Evolutionary conservation across 2,329 filamentous ascomycete species (phyloP), one percentile per base, ranked within the genome.

Genomic region (Gremmenia infestans): DNA sequence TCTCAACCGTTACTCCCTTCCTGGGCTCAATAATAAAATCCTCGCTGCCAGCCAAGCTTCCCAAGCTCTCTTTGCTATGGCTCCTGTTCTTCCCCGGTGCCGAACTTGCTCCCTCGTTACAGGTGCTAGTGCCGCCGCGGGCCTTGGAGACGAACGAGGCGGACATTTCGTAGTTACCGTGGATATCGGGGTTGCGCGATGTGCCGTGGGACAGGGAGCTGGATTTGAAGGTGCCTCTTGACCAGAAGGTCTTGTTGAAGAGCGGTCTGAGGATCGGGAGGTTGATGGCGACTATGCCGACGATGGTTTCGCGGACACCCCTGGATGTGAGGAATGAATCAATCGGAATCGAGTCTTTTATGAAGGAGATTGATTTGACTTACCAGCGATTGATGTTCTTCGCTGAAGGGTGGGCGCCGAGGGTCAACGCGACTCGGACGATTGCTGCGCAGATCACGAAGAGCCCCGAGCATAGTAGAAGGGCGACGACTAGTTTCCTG

Each of bases 381-480:
- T 19, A 19, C 19, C 19, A 65, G 2, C 62, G 59, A 53, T 65
- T 65, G 52, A 65, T 65, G 37, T 60, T 65, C 4, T 59, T 46
- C 8, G 57, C 57, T 8, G 55, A 60, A 15, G 61, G 62, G 74
- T 83, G 43, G 57, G 56, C 14, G 62, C 65, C 23, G 59, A 67
- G 23, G 39, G 58, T 43, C 28, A 60, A 43, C 56, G 63, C 39
- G 40, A 52, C 48, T 48, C 61, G 50, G 53, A 60, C 46, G 37
- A 65, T 47, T 46, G 50, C 46, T 54, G 57, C 50, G 53, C 47
- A n/a, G 40, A 54, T 40, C 60, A 57, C 47, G 50, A 60, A 57
- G 59, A 32, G 37, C 56, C 56, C 60, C 15, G 57, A 60, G 23
- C 51, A 57, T 35, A 61, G 52, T 9, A 57, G 54, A 36, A 57